A percentile compares a stretch with the other conserved stretches of the same genome.
Evolutionary conservation across 768 basidiomycete genomes (phyloP).

Genomic region (Tulasnella calospora): DNA sequence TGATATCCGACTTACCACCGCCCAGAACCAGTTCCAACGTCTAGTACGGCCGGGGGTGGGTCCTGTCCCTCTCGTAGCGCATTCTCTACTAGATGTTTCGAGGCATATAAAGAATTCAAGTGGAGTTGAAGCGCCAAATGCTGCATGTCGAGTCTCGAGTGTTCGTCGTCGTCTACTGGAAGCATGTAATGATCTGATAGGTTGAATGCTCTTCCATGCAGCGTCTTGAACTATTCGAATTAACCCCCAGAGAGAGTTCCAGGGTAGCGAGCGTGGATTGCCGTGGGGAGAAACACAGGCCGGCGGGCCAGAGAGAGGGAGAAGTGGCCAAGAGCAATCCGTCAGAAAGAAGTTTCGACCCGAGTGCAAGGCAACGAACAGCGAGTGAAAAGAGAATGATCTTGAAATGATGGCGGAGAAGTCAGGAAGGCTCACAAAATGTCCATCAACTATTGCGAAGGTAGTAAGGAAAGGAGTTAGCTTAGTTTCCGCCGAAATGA

Average conservation of each 20-base stretch:
- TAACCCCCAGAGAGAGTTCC: background rate
- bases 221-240: background rate
- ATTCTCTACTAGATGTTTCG: background rate
- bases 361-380: background rate
- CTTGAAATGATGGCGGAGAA: background rate
- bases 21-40: slow-evolving; percentile 22
- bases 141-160: slow-evolving; percentile 10
- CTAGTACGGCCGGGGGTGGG: background rate
- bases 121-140: slow-evolving; percentile 1
- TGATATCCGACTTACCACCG: background rate
- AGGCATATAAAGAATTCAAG: slow-evolving; percentile 10
- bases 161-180: slow-evolving; percentile 22
- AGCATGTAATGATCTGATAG: slow-evolving; percentile 14
- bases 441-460: slow-evolving; percentile 9
- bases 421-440: slow-evolving; percentile 4
- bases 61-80: background rate
- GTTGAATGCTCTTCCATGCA: slow-evolving; percentile 14
- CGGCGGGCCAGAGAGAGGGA: background rate
- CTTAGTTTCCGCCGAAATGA: background rate
- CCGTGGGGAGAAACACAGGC: background rate
- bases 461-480: background rate
- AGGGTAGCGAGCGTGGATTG: background rate
- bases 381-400: background rate
- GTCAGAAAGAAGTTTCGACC: background rate
- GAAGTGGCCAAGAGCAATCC: background rate